A percentile compares a stretch with the other conserved stretches of the same genome.
These are phyloP conservation scores for Fusarium succisae DNA, from an alignment of 2,329 filamentous ascomycete species.

Conservation along the genomic window DNA sequence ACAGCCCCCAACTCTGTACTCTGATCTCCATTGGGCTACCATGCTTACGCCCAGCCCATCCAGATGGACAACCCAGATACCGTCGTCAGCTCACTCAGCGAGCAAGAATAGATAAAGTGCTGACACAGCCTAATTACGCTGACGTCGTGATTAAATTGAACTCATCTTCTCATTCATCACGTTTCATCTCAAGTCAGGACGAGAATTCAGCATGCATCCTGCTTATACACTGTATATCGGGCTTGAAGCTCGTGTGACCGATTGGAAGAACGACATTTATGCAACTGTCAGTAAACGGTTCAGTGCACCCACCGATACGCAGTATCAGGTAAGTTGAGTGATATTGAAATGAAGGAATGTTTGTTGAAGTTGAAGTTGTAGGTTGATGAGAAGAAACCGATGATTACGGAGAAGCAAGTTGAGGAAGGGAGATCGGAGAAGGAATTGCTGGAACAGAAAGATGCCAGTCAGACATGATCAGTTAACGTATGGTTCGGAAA, in stretches of 20 bases:
- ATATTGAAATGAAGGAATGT: rapidly evolving
- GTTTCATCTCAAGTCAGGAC: neutral
- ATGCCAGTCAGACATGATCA: neutral
- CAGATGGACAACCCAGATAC: neutral
- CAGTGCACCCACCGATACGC: neutral
- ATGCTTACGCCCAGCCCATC: neutral
- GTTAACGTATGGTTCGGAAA: no score
- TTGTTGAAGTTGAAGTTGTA: neutral
- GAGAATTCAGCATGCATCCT: constrained; percentile 12
- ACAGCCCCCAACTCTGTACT: neutral
- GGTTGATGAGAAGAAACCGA: constrained; percentile 11
- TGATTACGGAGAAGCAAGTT: neutral
- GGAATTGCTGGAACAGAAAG: neutral
- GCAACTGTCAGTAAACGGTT: neutral
- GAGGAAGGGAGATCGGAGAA: constrained; percentile 8
- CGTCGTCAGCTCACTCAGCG: constrained; percentile 12
- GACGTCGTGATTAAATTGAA: neutral
- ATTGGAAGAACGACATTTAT: constrained; percentile 3
- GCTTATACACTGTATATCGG: constrained; percentile 25
- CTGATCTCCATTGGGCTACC: neutral
- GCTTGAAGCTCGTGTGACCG: neutral
- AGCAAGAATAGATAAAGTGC: constrained; percentile 1
- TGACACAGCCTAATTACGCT: neutral
- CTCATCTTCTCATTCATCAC: neutral
- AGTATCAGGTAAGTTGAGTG: neutral